phyloP scores from a whole-genome alignment of 164 flowering plant species.

The Annona cherimola region DNA sequence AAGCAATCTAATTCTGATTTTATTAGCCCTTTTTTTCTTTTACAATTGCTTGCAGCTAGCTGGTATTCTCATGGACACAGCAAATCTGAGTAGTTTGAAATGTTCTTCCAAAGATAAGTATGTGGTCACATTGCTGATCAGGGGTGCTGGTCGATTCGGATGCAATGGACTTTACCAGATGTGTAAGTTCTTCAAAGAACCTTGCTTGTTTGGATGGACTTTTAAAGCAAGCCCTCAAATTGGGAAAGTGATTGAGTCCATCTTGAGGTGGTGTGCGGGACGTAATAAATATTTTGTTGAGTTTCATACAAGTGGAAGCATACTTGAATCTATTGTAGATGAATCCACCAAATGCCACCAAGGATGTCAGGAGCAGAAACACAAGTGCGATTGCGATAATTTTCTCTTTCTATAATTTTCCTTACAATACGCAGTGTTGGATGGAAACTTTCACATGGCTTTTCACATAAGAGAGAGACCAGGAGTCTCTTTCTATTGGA shows the following conservation, averaged over 20 bases:
- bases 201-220: background rate
- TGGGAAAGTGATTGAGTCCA: background rate
- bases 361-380: too few species aligned
- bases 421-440: too few species aligned
- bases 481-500: too few species aligned
- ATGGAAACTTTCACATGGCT: too few species aligned
- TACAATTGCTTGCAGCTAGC: conserved; percentile 40
- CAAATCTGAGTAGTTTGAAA: conserved; percentile 34
- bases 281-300: background rate
- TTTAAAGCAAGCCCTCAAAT: background rate
- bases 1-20: background rate
- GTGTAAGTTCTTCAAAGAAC: conserved; percentile 27
- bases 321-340: too few species aligned
- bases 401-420: too few species aligned
- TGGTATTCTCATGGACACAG: conserved; percentile 63
- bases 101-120: conserved; percentile 58
- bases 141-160: conserved; percentile 71
- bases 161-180: conserved; percentile 59
- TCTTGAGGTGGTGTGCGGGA: background rate
- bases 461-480: too few species aligned
- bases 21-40: background rate
- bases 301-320: too few species aligned
- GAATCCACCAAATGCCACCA: too few species aligned
- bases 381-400: too few species aligned
- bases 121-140: conserved; percentile 59